phyloP scores from a whole-genome alignment of 441 rosid genomes.

The Theobroma grandiflorum region DNA sequence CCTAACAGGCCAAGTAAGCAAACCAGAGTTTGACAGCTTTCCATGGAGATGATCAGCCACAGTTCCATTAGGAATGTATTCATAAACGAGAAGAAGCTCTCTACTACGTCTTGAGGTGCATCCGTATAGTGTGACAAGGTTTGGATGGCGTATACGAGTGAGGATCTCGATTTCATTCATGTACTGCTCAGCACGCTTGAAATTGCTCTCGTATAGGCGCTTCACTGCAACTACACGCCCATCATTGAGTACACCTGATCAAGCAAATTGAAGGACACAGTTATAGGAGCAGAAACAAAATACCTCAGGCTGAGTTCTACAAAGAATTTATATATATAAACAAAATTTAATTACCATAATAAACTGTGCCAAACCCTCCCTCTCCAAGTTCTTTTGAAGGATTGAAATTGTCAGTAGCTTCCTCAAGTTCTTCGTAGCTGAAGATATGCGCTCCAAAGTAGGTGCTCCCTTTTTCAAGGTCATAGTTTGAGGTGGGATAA shows the following conservation, averaged over 20 bases:
- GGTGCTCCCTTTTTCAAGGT: constrained; percentile 53
- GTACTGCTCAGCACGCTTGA: constrained; percentile 66
- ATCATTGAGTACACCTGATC: constrained; percentile 59
- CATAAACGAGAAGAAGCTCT: constrained; percentile 71
- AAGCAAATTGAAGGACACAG: neutral
- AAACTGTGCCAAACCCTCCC: constrained; percentile 94
- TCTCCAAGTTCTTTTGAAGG: constrained; percentile 84
- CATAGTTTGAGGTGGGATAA: constrained; percentile 44
- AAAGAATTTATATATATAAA: no score
- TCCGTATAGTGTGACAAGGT: constrained; percentile 63
- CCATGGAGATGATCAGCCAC: constrained; percentile 71
- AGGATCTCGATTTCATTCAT: constrained; percentile 66
- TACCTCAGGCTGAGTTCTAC: neutral
- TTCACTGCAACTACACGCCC: constrained; percentile 70
- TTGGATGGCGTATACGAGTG: constrained; percentile 51
- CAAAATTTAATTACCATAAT: constrained; percentile 51
- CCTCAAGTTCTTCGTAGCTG: constrained; percentile 71
- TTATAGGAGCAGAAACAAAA: neutral
- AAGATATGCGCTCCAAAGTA: constrained; percentile 82
- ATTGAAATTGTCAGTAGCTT: constrained; percentile 77
- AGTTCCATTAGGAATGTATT: constrained; percentile 69
- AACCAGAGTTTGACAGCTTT: constrained; percentile 33
- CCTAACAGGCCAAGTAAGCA: constrained; percentile 60
- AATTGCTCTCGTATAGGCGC: constrained; percentile 59
- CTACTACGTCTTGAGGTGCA: constrained; percentile 63